Evolutionary conservation across 108 stramenopile genomes (phyloP).

Genomic region (Craspedostauros australis): DNA sequence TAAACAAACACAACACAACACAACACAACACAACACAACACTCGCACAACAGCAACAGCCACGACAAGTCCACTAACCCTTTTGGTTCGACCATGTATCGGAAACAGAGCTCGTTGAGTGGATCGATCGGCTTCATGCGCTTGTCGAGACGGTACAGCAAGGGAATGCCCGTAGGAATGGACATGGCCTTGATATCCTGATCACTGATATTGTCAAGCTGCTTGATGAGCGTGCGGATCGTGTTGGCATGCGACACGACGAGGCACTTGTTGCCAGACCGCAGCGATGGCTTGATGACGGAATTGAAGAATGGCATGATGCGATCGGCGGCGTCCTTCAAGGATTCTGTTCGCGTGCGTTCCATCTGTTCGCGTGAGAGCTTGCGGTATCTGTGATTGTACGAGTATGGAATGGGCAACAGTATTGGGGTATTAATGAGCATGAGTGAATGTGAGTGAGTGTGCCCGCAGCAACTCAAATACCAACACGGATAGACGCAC

Average conservation of each 20-base stretch:
- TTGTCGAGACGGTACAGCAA: slow-evolving; percentile 79
- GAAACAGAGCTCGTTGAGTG: slow-evolving; percentile 65
- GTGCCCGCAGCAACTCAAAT: too few species aligned
- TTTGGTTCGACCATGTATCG: slow-evolving; percentile 77
- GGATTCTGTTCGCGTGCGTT: slow-evolving; percentile 54
- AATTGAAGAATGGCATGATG: slow-evolving; percentile 80
- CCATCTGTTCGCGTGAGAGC: slow-evolving; percentile 53
- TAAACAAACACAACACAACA: too few species aligned
- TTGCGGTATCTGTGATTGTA: slow-evolving; percentile 37
- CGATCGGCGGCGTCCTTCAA: slow-evolving; percentile 71
- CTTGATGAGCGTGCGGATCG: slow-evolving; percentile 77
- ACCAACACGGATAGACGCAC: not conserved
- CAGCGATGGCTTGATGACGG: slow-evolving; percentile 57
- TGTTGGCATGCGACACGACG: slow-evolving; percentile 83
- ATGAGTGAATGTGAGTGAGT: too few species aligned
- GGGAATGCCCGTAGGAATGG: slow-evolving; percentile 82
- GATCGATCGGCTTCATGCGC: slow-evolving; percentile 74
- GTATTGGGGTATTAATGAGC: too few species aligned
- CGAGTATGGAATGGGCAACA: not conserved
- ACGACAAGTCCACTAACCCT: slow-evolving; percentile 41
- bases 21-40: too few species aligned
- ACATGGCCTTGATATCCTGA: slow-evolving; percentile 82
- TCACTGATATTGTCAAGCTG: slow-evolving; percentile 79
- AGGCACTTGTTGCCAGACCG: slow-evolving; percentile 67
- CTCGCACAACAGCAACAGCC: too few species aligned